Evolutionary conservation across 495 filamentous ascomycete genomes (phyloP).

Genomic region (Jackrogersella minutella): DNA sequence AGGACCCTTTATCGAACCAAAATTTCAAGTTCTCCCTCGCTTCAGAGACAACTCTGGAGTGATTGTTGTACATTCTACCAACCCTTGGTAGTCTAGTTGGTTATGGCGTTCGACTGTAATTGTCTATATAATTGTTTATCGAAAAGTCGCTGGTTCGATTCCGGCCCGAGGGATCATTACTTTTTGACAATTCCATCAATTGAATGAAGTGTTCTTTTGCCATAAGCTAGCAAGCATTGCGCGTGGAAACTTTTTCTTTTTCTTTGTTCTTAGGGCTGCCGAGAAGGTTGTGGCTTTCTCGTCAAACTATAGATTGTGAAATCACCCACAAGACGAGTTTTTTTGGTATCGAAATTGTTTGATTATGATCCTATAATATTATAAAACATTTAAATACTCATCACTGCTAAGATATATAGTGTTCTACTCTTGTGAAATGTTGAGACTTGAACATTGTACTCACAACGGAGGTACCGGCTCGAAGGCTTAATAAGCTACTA

Average conservation of each 20-base stretch:
- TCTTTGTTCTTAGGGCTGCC: too few species aligned
- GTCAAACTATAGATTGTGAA: too few species aligned
- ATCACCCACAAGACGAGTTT: too few species aligned
- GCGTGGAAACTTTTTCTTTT: not conserved
- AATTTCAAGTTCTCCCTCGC: slow-evolving; percentile 15
- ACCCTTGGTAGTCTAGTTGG: slow-evolving; percentile 46
- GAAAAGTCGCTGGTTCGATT: slow-evolving; percentile 39
- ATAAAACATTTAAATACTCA: too few species aligned
- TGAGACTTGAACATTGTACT: too few species aligned
- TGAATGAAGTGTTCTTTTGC: not conserved
- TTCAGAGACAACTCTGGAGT: not conserved
- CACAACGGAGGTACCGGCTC: too few species aligned
- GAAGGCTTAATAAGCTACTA: too few species aligned
- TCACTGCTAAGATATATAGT: too few species aligned
- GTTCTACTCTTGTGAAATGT: too few species aligned
- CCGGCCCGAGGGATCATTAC: slow-evolving; percentile 34
- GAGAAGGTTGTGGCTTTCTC: too few species aligned
- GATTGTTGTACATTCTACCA: not conserved
- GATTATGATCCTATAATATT: too few species aligned
- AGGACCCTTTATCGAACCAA: not conserved
- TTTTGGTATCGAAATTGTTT: too few species aligned
- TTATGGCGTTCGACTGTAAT: slow-evolving; percentile 38
- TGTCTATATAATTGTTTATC: slow-evolving; percentile 29
- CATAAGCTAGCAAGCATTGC: not conserved
- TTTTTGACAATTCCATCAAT: slow-evolving; percentile 18